A percentile compares a stretch with the other conserved stretches of the same genome.
Conservation (phyloP, 169 alveolate species). For the Neospora caninum region DNA sequence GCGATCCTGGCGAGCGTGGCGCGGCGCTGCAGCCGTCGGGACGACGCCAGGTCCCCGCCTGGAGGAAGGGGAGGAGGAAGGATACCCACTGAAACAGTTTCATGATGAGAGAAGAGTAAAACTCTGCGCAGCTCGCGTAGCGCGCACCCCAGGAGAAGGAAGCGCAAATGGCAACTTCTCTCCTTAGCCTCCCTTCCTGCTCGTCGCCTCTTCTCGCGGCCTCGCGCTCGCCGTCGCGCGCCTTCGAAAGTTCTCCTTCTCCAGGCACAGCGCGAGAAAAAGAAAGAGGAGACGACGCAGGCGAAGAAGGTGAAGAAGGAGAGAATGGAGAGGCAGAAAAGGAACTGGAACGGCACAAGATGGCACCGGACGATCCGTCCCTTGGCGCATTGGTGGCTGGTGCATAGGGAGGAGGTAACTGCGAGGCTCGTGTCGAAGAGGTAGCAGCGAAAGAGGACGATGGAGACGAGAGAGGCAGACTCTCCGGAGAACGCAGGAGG, state of each 20-base stretch:
- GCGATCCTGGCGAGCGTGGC: too few species aligned
- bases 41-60: too few species aligned
- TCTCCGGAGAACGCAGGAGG: neutral
- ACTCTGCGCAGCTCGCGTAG: slow-evolving; percentile 24
- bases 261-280: neutral
- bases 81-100: neutral
- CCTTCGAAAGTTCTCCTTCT: too few species aligned
- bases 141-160: neutral
- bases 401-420: neutral
- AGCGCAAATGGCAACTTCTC: neutral
- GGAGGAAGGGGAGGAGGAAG: neutral
- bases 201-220: neutral
- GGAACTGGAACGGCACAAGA: neutral
- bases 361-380: too few species aligned
- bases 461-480: neutral
- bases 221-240: neutral
- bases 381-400: neutral
- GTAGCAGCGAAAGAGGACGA: neutral
- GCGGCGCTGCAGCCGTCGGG: too few species aligned
- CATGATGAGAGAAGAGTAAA: neutral
- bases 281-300: neutral
- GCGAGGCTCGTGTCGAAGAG: neutral
- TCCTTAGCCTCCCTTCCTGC: neutral
- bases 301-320: neutral
- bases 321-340: neutral